Base-by-base conservation (phyloP, 805 yeast genomes). In the Pichia manshurica region DNA sequence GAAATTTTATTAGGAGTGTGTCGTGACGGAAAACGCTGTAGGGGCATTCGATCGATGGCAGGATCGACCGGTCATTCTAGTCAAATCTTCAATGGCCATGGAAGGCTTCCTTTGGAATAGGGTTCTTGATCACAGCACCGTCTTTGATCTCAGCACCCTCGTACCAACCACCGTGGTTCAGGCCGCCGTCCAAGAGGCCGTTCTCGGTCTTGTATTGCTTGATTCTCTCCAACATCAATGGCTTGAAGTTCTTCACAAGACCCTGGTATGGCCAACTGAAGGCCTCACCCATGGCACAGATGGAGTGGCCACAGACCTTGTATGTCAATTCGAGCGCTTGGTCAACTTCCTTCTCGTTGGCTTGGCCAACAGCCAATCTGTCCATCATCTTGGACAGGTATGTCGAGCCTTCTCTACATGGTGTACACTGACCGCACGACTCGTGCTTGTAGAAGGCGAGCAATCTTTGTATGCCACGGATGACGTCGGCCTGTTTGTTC, bases 181-280 rank as follows among this genome's bases (percentile, higher is more conserved):
- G 46, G 8, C 58, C 65, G 20, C 62, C 63, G 8, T 60, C 53
- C 9, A 49, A 39, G 12, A 62, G 52, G 1, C 78, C 75, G 43
- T 72, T 66, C 51, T 71, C 63, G 21, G 64, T 65, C 54, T 78
- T 72, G 72, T 73, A 87, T 60, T 83, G 68, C 53, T 77, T 72
- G 61, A 87, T 82, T 70, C 90, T 79, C 52, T 82, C 87, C 59
- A 81, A 81, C 77, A 87, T 80, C 55, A 80, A 79, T 15, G 95
- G 95, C 65, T 87, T 78, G 77, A 87, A 87, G 55, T 85, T 82
- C 66, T 84, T 82, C 58, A 87, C 84, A 56, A 87, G 77, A 49
- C 96, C 96, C 70, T 87, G 95, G 53, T 87, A 77, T 39, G 96
- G 96, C 96, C 96, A 87, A 28, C 93, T 89, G 49, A 95, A 88